phyloP scores from a whole-genome alignment of 2,329 filamentous ascomycete species.

The Thermoascus crustaceus region DNA sequence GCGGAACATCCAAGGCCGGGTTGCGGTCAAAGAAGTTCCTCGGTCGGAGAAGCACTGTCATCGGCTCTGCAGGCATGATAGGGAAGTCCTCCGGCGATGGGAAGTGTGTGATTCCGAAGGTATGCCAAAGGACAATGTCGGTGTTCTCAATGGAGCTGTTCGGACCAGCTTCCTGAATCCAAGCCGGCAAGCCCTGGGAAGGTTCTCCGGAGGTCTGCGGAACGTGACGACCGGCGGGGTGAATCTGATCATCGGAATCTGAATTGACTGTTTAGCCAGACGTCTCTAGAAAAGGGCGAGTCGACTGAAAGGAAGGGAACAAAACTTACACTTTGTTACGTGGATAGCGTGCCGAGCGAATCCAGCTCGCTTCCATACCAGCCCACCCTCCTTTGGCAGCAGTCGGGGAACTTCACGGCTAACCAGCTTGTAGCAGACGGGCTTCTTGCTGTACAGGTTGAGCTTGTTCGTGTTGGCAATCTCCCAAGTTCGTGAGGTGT shows the following conservation, averaged over 20 bases:
- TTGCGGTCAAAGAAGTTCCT: conserved; percentile 77
- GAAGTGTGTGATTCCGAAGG: conserved; percentile 85
- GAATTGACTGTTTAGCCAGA: conserved; percentile 8
- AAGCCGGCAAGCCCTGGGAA: conserved; percentile 62
- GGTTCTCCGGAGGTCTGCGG: conserved; percentile 79
- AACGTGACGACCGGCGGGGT: conserved; percentile 79
- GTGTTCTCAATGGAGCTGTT: conserved; percentile 64
- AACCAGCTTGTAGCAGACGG: conserved; percentile 79
- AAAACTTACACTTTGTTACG: conserved; percentile 71
- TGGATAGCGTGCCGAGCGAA: conserved; percentile 83
- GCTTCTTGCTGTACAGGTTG: conserved; percentile 81
- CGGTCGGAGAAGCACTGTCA: conserved; percentile 69
- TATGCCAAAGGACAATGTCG: conserved; percentile 88
- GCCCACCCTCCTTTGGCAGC: conserved; percentile 67
- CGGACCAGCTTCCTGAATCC: conserved; percentile 61
- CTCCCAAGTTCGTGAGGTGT: conserved; percentile 77
- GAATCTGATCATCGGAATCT: conserved; percentile 75
- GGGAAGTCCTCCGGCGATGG: conserved; percentile 86
- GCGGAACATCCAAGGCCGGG: conserved; percentile 71
- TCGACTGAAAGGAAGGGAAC: conserved; percentile 4
- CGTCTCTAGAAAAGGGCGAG: too few relatives aligned
- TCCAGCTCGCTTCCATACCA: conserved; percentile 84
- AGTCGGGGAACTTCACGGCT: conserved; percentile 73
- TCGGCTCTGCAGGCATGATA: conserved; percentile 80
- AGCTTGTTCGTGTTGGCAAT: conserved; percentile 76